Evolutionary conservation across 2,329 filamentous ascomycete species (phyloP), one percentile per base, ranked within the genome.

Genomic region (Trichoderma atroviride): DNA sequence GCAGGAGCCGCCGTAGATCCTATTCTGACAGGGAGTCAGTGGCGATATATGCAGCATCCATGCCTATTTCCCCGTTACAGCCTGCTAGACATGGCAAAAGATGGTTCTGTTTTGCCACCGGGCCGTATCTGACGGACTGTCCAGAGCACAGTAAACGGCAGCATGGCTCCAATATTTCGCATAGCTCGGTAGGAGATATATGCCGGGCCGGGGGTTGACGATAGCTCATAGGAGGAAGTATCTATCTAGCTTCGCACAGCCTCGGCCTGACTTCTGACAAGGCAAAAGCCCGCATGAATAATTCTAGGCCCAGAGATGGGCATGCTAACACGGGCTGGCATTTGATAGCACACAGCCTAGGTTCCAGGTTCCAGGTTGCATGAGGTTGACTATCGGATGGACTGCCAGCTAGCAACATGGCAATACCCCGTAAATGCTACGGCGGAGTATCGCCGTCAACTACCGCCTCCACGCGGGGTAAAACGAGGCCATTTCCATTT

Each of bases 41-140:
- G 62, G 62, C 62, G n/a, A 65, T 55, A 65, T 55, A 65, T 65
- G 62, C 33, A 65, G 52, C 33, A n/a, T n/a, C 59, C 59, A 33
- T 61, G 47, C 10, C 52, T 24, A 10, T 53, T 35, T 24, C 31
- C n/a, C 43, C 29, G 33, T 64, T 35, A 55, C 40, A 43, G 7
- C 22, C 40, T 37, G 61, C 61, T 55, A 13, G 50, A 50, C 22
- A 19, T 29, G n/a, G 61, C 10, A 27, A 56, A 27, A 56, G 50
- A 24, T 56, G 10, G 22, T 55, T 55, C 22, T 43, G 13, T 50
- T 64, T 50, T 43, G 61, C 61, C 61, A 64, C 61, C 33, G 55
- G n/a, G 14, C 59, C 56, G 33, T 58, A 58, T 37, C 33, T 27
- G 22, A 40, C 57, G 37, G 57, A 7, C 33, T 33, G n/a, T 40